phyloP scores from a whole-genome alignment of 768 basidiomycete species.

The Kwoniella botswanensis region DNA sequence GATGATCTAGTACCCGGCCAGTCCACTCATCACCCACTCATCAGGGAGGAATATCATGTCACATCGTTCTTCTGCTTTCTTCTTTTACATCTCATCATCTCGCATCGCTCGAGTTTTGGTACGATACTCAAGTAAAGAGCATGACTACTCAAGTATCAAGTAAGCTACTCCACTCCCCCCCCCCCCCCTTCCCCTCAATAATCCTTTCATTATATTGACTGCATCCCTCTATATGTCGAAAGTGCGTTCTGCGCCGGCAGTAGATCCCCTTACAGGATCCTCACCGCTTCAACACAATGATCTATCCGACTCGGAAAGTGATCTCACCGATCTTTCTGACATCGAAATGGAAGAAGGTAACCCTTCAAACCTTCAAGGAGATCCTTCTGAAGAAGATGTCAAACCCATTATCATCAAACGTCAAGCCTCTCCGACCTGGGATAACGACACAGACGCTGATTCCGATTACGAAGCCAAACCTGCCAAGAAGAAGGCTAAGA shows the following conservation, averaged over 20 bases:
- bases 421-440: background rate
- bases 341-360: background rate
- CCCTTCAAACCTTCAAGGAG: background rate
- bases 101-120: too few species aligned
- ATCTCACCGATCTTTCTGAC: background rate
- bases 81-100: background rate
- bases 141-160: too few species aligned
- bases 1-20: background rate
- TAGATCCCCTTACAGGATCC: background rate
- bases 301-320: background rate
- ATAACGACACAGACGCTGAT: background rate
- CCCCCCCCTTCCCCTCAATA: too few species aligned
- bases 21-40: background rate
- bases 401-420: background rate
- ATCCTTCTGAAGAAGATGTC: background rate
- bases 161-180: too few species aligned
- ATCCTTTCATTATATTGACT: too few species aligned
- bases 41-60: background rate
- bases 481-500: conserved; percentile 11
- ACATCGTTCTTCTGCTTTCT: too few species aligned
- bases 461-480: conserved; percentile 14
- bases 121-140: too few species aligned
- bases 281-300: background rate
- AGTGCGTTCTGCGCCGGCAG: too few species aligned
- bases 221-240: too few species aligned